Conservation (phyloP, 257 asterid genomes). For the Solanum ossicruentum region DNA sequence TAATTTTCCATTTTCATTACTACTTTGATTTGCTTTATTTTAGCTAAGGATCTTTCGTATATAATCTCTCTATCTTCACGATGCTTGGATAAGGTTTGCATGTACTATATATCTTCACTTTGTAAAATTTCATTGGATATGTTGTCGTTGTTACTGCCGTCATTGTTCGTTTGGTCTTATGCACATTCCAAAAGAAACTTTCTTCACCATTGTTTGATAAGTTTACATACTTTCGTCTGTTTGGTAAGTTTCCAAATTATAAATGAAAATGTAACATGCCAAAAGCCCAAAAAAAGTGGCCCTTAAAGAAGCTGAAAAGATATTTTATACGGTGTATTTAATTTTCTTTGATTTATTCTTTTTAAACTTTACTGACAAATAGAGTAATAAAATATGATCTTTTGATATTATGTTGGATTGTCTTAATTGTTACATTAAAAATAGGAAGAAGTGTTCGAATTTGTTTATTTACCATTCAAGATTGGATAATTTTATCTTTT, state of each 20-base stretch:
- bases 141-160: too few relatives aligned
- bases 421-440: too few relatives aligned
- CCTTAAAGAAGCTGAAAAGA: not conserved
- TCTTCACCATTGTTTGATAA: too few relatives aligned
- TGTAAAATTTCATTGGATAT: too few relatives aligned
- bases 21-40: not conserved
- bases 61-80: not conserved
- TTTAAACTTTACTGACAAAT: too few relatives aligned
- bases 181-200: too few relatives aligned
- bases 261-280: not conserved
- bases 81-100: too few relatives aligned
- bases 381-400: too few relatives aligned
- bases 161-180: too few relatives aligned
- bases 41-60: not conserved
- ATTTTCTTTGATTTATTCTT: too few relatives aligned
- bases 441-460: not conserved
- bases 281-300: not conserved
- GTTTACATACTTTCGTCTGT: not conserved
- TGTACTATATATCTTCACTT: too few relatives aligned
- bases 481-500: not conserved
- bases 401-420: too few relatives aligned
- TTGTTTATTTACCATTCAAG: not conserved
- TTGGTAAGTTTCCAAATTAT: not conserved
- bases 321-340: not conserved
- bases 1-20: not conserved